These are phyloP conservation scores for Lactifluus rugatus DNA, from an alignment of 768 basidiomycete species.

Conservation along the genomic window DNA sequence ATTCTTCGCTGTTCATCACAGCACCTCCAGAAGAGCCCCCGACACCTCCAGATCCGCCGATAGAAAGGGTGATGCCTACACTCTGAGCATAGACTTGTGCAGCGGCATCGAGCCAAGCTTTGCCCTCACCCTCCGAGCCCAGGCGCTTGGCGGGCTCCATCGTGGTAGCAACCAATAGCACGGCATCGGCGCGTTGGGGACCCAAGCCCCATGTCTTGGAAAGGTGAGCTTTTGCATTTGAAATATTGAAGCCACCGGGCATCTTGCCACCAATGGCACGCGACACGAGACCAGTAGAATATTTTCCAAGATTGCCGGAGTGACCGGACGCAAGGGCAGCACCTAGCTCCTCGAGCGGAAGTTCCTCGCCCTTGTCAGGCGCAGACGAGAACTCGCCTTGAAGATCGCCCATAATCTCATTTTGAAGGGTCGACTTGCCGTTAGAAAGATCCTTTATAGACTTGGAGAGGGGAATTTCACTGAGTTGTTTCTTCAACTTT, in stretches of 20 bases:
- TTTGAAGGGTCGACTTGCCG: constrained; percentile 97
- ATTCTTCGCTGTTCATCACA: constrained; percentile 95
- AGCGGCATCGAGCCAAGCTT: constrained; percentile 84
- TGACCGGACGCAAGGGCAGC: constrained; percentile 74
- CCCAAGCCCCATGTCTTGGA: constrained; percentile 96
- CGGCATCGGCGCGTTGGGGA: constrained; percentile 76
- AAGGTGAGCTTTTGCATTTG: constrained; percentile 81
- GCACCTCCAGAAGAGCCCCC: constrained; percentile 62
- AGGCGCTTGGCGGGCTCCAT: constrained; percentile 93
- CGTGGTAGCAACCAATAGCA: constrained; percentile 83
- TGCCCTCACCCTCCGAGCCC: constrained; percentile 83
- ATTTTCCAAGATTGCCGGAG: constrained; percentile 84
- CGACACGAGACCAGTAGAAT: constrained; percentile 81
- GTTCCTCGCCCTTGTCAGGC: constrained; percentile 97
- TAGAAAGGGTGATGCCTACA: constrained; percentile 73
- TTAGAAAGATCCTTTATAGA: constrained; percentile 98
- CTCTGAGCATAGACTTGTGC: constrained; percentile 82
- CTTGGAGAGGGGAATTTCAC: constrained; percentile 84
- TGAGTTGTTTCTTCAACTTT: constrained; percentile 92
- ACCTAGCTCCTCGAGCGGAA: constrained; percentile 93
- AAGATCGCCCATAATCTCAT: constrained; percentile 95
- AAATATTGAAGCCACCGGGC: constrained; percentile 97
- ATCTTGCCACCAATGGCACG: constrained; percentile 93
- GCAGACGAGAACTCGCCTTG: constrained; percentile 92
- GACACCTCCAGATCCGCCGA: constrained; percentile 54